Evolutionary conservation across 2,329 filamentous ascomycete species (phyloP).

Genomic region (Salinomyces thailandicus): DNA sequence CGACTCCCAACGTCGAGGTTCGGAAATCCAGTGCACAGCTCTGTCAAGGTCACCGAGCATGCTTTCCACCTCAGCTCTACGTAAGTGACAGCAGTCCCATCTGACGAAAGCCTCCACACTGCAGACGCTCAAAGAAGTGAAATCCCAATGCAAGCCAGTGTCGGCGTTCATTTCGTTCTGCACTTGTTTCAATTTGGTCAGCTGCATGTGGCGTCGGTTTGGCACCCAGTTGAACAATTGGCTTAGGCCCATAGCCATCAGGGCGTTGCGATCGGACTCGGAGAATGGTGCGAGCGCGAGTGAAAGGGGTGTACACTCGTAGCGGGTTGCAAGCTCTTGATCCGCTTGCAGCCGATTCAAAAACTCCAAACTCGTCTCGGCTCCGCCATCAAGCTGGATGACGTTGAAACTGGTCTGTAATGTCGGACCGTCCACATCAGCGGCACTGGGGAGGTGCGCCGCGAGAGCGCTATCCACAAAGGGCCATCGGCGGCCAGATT

Average conservation of each 20-base stretch:
- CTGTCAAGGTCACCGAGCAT: background rate
- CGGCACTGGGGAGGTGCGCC: background rate
- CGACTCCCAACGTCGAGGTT: background rate
- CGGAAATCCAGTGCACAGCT: background rate
- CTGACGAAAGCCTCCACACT: background rate
- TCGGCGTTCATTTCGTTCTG: background rate
- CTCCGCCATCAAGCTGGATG: background rate
- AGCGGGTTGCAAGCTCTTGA: background rate
- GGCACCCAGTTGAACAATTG: background rate
- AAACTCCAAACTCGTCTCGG: background rate
- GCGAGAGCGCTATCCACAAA: background rate
- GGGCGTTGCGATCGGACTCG: background rate
- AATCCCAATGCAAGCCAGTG: background rate
- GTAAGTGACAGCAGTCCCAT: background rate
- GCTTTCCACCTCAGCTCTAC: background rate
- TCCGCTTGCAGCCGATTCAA: background rate
- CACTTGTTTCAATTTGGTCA: background rate
- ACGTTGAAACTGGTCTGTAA: background rate
- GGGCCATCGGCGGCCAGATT: background rate
- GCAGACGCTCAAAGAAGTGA: background rate
- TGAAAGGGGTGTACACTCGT: background rate
- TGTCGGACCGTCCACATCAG: background rate
- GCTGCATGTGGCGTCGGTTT: background rate
- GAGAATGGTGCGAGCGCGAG: background rate
- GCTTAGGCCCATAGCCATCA: background rate